phyloP scores from a whole-genome alignment of 345 rosid species.

The Eucalyptus grandis region DNA sequence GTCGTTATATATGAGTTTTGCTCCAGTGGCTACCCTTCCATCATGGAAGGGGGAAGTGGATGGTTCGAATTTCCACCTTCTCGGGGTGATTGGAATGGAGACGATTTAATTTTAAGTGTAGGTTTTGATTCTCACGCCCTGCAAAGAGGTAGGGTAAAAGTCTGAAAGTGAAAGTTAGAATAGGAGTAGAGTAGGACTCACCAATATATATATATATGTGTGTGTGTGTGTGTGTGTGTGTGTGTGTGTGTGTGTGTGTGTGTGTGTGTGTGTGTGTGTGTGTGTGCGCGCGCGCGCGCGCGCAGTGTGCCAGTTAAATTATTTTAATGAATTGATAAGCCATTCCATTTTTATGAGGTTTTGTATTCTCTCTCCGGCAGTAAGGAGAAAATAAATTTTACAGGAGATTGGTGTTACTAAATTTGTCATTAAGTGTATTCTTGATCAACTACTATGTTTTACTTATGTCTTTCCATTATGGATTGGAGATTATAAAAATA shows the following conservation, averaged over 20 bases:
- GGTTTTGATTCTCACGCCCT: accelerated
- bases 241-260: too few species aligned
- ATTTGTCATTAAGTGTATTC: not conserved
- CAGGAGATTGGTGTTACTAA: not conserved
- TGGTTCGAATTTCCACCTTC: accelerated
- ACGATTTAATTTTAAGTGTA: too few species aligned
- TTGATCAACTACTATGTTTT: not conserved
- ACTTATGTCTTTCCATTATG: not conserved
- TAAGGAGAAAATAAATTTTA: not conserved
- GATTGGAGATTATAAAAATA: not conserved
- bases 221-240: too few species aligned
- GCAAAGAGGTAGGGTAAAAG: accelerated
- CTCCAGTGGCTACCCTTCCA: accelerated
- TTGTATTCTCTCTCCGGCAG: not conserved
- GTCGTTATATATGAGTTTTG: not conserved
- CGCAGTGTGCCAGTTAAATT: accelerated
- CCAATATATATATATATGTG: not conserved
- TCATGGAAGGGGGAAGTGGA: accelerated
- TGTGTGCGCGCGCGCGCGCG: too few species aligned
- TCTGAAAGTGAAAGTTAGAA: too few species aligned
- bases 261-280: too few species aligned
- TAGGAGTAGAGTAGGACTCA: accelerated
- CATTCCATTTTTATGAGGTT: not conserved
- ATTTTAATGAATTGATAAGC: not conserved
- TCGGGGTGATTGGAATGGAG: accelerated